These are phyloP conservation scores for Penicillium concentricum DNA, from an alignment of 2,329 filamentous ascomycete species.

Conservation along the genomic window DNA sequence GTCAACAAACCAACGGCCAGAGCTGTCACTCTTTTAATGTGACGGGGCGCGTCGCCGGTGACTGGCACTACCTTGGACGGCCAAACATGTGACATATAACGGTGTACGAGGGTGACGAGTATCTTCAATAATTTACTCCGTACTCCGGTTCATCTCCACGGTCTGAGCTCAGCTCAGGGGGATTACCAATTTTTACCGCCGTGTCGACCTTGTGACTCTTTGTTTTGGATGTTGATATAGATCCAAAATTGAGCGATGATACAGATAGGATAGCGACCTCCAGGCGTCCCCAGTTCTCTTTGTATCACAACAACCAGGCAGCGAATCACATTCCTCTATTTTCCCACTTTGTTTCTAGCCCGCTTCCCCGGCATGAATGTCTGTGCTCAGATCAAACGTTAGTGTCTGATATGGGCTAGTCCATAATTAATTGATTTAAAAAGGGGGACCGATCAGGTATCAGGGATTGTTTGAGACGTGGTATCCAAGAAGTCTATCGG, in stretches of 20 bases:
- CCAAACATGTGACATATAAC: background rate
- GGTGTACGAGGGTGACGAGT: background rate
- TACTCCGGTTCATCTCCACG: background rate
- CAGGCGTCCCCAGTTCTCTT: background rate
- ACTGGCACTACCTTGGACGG: background rate
- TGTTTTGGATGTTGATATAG: slow-evolving; percentile 1
- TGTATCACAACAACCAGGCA: slow-evolving; percentile 8
- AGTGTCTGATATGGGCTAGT: background rate
- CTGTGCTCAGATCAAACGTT: slow-evolving; percentile 8
- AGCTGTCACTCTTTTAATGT: background rate
- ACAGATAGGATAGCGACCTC: background rate
- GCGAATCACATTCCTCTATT: slow-evolving; percentile 20
- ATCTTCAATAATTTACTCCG: background rate
- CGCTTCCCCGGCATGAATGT: slow-evolving; percentile 10
- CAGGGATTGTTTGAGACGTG: background rate
- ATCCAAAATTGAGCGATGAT: slow-evolving; percentile 5
- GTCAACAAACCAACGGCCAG: slow-evolving; percentile 1
- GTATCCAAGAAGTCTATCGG: background rate
- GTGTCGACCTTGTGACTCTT: background rate
- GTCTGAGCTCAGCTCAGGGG: background rate
- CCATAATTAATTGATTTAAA: background rate
- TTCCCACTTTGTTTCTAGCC: slow-evolving; percentile 12
- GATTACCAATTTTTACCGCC: background rate
- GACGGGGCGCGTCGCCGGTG: slow-evolving; percentile 2
- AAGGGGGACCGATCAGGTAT: background rate